phyloP scores from a whole-genome alignment of 2,329 filamentous ascomycete species.

The Aspergillus fumigatus region DNA sequence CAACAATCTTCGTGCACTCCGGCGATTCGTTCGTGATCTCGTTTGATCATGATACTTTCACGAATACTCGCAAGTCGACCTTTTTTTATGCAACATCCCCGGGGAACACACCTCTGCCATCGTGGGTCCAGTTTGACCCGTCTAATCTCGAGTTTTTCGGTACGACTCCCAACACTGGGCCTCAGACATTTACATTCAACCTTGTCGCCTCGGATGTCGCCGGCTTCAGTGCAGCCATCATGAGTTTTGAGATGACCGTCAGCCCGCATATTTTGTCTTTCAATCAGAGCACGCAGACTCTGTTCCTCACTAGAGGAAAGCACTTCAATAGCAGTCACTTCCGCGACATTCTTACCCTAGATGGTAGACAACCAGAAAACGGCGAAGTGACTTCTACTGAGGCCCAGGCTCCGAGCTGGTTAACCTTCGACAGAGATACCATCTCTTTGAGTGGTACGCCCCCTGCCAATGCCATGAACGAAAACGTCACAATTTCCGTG shows the following conservation, averaged over 20 bases:
- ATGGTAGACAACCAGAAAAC: constrained; percentile 49
- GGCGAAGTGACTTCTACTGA: constrained; percentile 51
- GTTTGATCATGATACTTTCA: constrained; percentile 67
- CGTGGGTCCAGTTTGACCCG: constrained; percentile 75
- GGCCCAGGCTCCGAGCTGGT: constrained; percentile 62
- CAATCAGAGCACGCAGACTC: constrained; percentile 50
- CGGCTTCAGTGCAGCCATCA: constrained; percentile 66
- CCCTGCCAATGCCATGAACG: constrained; percentile 53
- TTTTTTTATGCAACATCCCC: constrained; percentile 71
- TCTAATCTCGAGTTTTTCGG: constrained; percentile 64
- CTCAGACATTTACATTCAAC: constrained; percentile 67
- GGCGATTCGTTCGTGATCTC: constrained; percentile 58
- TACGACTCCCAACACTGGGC: constrained; percentile 62
- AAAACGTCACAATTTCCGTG: constrained; percentile 59
- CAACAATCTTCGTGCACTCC: constrained; percentile 36
- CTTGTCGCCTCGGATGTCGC: constrained; percentile 73
- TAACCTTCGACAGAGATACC: constrained; percentile 59
- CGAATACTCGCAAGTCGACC: constrained; percentile 50
- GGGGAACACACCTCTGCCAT: constrained; percentile 76
- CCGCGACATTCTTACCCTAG: constrained; percentile 51
- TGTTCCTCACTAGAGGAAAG: constrained; percentile 55
- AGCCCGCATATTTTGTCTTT: constrained; percentile 66
- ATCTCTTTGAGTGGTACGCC: constrained; percentile 63
- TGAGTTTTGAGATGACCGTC: constrained; percentile 68
- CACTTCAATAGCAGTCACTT: constrained; percentile 53